Evolutionary conservation across 148 eudicot genomes (phyloP).

Genomic region (Hydrangea macrophylla): DNA sequence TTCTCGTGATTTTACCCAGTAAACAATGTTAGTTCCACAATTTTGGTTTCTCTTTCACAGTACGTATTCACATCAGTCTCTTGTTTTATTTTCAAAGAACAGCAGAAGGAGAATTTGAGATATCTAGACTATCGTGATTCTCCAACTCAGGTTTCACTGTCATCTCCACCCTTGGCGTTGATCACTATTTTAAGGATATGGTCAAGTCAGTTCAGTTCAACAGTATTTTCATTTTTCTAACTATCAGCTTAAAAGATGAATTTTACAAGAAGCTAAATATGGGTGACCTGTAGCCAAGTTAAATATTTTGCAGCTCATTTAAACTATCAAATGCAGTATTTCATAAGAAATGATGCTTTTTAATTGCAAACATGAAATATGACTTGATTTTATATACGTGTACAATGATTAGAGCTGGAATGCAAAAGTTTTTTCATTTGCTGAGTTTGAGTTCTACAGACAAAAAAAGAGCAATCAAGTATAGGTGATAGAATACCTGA

Average conservation of each 20-base stretch:
- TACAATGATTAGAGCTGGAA: background rate
- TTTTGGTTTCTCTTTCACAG: no score
- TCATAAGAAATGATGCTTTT: no score
- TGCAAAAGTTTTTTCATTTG: background rate
- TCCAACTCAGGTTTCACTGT: background rate
- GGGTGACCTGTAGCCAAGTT: background rate
- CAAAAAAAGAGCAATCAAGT: background rate
- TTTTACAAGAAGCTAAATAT: background rate
- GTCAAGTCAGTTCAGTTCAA: background rate
- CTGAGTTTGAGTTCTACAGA: background rate
- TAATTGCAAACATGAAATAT: no score
- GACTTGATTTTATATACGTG: no score
- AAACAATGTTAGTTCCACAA: no score
- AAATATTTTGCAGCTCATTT: background rate
- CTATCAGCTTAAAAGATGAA: background rate
- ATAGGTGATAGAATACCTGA: constrained; percentile 40
- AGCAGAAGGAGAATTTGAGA: no score
- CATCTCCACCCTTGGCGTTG: background rate
- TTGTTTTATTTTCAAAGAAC: no score
- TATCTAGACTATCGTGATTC: background rate
- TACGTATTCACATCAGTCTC: no score
- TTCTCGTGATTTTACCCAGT: background rate
- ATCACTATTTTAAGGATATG: background rate
- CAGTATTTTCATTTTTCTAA: background rate
- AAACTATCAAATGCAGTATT: background rate